Evolutionary conservation across 805 yeast genomes (phyloP), one percentile per base, ranked within the genome.

Genomic region (Barnettozyma populi): DNA sequence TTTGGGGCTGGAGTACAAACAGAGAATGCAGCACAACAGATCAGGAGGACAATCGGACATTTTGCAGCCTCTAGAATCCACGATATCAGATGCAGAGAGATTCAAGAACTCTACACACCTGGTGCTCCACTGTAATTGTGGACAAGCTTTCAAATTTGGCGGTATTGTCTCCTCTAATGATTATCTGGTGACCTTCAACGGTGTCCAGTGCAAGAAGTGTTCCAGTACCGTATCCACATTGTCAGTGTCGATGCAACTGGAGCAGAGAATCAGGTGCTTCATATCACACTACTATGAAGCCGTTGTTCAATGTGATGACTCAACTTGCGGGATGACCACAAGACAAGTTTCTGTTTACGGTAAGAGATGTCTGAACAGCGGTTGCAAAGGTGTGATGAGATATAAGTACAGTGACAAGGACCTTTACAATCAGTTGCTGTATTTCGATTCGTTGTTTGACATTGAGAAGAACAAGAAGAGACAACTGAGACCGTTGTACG

Each of bases 291-390:
- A 90, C 64, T 94, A 94, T 63, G 82, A 86, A n/a, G 92, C 90
- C 5, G 81, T 94, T 88, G 69, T 90, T 41, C 68, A 65, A 0
- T 94, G 99, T 69, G 95, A 86, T 63, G 97, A 94, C 57, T 62
- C 80, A 6, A 76, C 94, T 1, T 92, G 98, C 68, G 87, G 86
- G 2, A 72, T 79, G 45, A 73, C 74, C 14, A 90, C 97, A 0
- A 75, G 96, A 52, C 96, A 90, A 61, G 76, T 94, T 21, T 80
- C 90, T 19, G 97, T 90, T 4, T 89, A 87, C 60, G 98, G 98
- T 45, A 80, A 83, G 56, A 76, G 92, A 55, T 90, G 98, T 64
- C 73, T 89, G 50, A 37, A 65, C 65, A 49, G 75, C 74, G 58
- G 71, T 36, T 76, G 81, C 50, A 84, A 86, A 57, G 97, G 98